phyloP scores from a whole-genome alignment of 129 eudicot genomes.

The Heracleum sosnowskyi region DNA sequence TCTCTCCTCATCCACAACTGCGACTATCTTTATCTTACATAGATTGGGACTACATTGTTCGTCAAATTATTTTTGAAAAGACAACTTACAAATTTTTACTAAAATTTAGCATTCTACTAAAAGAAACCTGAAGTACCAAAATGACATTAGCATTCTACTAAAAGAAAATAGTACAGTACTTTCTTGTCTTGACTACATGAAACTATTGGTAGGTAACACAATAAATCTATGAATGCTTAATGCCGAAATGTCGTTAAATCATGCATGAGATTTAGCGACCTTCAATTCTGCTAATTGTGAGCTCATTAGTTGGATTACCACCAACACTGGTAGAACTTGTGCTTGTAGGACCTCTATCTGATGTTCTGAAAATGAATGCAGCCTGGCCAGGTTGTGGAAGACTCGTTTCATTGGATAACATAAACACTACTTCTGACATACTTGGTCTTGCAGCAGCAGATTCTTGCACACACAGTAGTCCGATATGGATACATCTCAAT shows the following conservation, averaged over 20 bases:
- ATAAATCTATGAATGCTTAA: too few species aligned
- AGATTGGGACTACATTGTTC: too few species aligned
- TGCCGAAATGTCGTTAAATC: not conserved
- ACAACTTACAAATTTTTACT: too few species aligned
- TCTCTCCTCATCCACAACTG: too few species aligned
- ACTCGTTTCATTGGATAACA: constrained; percentile 18
- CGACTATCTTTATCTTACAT: too few species aligned
- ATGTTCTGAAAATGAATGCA: not conserved
- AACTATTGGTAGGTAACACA: not conserved
- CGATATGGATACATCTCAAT: constrained; percentile 3
- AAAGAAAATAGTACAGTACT: too few species aligned
- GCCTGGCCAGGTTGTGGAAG: constrained; percentile 11
- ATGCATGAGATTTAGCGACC: constrained; percentile 1
- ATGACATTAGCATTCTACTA: too few species aligned
- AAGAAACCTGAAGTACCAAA: too few species aligned
- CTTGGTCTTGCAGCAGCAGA: constrained; percentile 13
- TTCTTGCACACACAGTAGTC: constrained; percentile 19
- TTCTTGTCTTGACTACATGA: too few species aligned
- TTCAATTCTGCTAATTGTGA: not conserved
- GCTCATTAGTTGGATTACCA: not conserved
- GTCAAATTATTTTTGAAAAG: too few species aligned
- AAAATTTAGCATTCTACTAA: too few species aligned
- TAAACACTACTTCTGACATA: constrained; percentile 17
- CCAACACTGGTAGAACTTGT: not conserved
- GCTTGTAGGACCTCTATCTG: not conserved